Conservation (phyloP, 768 basidiomycete species). For the Suillus hirtellus region DNA sequence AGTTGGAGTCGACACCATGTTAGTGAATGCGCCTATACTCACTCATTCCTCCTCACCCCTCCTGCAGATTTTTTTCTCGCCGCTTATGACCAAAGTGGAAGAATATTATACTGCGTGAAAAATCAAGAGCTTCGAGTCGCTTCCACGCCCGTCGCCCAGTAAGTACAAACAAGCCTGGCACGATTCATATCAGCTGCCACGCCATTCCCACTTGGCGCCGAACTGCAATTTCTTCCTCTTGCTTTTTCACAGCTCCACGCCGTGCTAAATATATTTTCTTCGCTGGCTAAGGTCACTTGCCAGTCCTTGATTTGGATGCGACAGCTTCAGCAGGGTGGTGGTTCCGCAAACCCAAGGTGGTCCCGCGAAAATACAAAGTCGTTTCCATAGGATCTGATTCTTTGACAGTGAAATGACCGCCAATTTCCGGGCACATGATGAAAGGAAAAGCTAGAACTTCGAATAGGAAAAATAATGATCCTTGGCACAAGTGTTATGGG, state of each 20-base stretch:
- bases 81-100: background rate
- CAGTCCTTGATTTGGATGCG: background rate
- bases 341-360: background rate
- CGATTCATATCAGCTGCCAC: background rate
- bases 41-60: background rate
- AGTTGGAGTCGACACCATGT: background rate
- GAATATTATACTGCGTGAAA: background rate
- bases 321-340: background rate
- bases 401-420: background rate
- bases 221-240: background rate
- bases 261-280: background rate
- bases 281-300: background rate
- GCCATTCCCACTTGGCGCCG: background rate
- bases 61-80: background rate
- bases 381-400: slow-evolving; percentile 3
- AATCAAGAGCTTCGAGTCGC: background rate
- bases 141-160: background rate
- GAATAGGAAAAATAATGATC: background rate
- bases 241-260: background rate
- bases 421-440: background rate
- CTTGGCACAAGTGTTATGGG: background rate
- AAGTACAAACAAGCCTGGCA: background rate
- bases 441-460: background rate
- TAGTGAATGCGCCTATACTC: background rate
- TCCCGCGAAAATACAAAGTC: background rate